Conservation (phyloP, 371 early-diverging fungal genomes). For the Mortierella sp. region DNA sequence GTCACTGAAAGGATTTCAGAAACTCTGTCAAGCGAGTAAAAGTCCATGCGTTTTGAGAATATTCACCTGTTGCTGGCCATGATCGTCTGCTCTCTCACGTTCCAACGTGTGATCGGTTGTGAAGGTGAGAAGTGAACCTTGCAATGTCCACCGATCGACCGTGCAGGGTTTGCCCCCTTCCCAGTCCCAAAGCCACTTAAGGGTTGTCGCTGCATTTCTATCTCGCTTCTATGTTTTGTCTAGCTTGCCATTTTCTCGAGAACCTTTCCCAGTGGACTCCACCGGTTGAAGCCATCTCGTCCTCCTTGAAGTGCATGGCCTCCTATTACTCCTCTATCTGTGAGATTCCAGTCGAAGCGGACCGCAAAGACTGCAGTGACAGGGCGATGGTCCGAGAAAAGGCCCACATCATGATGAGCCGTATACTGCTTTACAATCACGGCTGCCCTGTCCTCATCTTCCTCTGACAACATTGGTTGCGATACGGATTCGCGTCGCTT, state of each 20-base stretch:
- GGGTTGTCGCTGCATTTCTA: background rate
- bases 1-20: too few species aligned
- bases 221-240: background rate
- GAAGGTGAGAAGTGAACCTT: too few species aligned
- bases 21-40: too few species aligned
- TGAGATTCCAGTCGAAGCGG: constrained; percentile 59
- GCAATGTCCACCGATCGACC: too few species aligned
- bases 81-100: background rate
- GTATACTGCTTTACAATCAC: constrained; percentile 53
- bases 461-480: constrained; percentile 17
- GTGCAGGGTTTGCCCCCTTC: too few species aligned
- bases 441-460: constrained; percentile 38
- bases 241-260: constrained; percentile 21
- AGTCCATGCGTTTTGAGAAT: too few species aligned
- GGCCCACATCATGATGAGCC: constrained; percentile 46
- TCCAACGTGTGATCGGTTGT: too few species aligned
- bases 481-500: background rate
- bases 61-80: constrained; percentile 25
- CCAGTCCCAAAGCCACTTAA: constrained; percentile 8
- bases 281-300: constrained; percentile 14
- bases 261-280: constrained; percentile 39
- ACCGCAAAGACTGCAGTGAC: constrained; percentile 69
- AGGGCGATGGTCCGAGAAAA: constrained; percentile 67
- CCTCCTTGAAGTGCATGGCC: background rate
- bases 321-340: constrained; percentile 27